Percentiles rank a stretch among this genome's conserved stretches.
phyloP scores from a whole-genome alignment of 805 yeast genomes.

The Saturnispora quitensis region DNA sequence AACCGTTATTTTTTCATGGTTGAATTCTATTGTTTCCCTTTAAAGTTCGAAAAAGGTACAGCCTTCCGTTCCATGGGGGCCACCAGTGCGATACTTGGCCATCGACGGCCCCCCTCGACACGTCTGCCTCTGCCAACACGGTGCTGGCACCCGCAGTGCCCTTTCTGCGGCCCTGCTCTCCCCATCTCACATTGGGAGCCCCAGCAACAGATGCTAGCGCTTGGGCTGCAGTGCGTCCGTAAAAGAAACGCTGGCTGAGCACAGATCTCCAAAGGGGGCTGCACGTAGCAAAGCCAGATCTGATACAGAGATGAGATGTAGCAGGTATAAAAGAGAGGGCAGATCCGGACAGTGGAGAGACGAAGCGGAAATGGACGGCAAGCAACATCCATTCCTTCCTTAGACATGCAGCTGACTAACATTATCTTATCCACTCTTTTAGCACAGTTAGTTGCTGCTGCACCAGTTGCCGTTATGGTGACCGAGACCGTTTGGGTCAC shows the following conservation, averaged over 20 bases:
- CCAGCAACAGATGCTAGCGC: no score
- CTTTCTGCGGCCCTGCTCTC: not conserved
- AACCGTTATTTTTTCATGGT: not conserved
- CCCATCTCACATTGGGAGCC: not conserved
- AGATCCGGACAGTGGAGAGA: not conserved
- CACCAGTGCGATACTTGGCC: no score
- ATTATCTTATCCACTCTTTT: constrained; percentile 16
- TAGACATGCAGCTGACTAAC: constrained; percentile 13
- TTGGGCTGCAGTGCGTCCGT: no score
- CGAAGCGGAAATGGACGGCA: not conserved
- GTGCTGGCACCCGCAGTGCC: no score
- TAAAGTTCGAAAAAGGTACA: not conserved
- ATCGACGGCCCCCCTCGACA: no score
- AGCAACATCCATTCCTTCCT: not conserved
- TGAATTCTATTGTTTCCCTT: not conserved
- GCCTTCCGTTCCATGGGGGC: not conserved
- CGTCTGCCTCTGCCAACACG: no score
- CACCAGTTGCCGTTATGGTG: constrained; percentile 20
- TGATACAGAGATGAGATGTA: not conserved
- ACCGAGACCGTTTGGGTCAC: constrained; percentile 20
- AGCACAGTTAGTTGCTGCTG: constrained; percentile 17
- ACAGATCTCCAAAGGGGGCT: constrained; percentile 1
- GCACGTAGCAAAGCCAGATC: not conserved
- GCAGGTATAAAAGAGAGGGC: not conserved
- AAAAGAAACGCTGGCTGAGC: not conserved